A percentile compares a stretch with the other conserved stretches of the same genome.
Evolutionary conservation across 495 filamentous ascomycete genomes (phyloP).

Genomic region (Aspergillus biplanus): DNA sequence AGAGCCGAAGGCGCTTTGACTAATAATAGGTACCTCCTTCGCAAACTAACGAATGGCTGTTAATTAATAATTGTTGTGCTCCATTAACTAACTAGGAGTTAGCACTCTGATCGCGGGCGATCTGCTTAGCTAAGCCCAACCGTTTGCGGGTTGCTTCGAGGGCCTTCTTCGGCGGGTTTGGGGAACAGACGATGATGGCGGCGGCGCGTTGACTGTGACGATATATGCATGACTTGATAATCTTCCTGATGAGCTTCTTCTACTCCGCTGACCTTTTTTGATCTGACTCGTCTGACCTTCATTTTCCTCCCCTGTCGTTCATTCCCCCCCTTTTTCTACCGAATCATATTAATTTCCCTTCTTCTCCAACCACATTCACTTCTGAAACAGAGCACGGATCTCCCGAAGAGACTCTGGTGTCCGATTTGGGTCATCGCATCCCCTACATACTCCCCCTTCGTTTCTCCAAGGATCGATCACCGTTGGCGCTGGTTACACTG

Average conservation of each 20-base stretch:
- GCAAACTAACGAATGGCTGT: no score
- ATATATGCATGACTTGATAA: conserved; percentile 17
- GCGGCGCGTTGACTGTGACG: conserved; percentile 4
- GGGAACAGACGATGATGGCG: conserved; percentile 12
- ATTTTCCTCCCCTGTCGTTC: conserved; percentile 16
- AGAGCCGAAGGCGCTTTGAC: no score
- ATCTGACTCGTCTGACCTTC: neutral
- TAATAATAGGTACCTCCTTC: no score
- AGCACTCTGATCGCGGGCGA: neutral
- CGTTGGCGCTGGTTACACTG: neutral
- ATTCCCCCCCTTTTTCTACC: conserved; percentile 15
- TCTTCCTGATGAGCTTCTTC: conserved; percentile 9
- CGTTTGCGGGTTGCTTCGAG: conserved; percentile 20
- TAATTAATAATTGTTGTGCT: no score
- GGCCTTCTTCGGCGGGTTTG: conserved; percentile 22
- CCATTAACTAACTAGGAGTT: no score
- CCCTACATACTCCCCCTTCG: conserved; percentile 6
- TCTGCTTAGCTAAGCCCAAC: conserved; percentile 16
- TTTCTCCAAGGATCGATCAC: conserved; percentile 4
- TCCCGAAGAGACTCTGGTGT: conserved; percentile 25
- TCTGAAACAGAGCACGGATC: conserved; percentile 51
- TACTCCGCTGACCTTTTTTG: conserved; percentile 3
- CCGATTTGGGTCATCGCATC: conserved; percentile 8
- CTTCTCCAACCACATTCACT: conserved; percentile 11
- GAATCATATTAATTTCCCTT: conserved; percentile 16